Evolutionary conservation across 1,284 basidiomycete species (phyloP), one percentile per base, ranked within the genome.

Genomic region (Thecaphora thlaspeos): DNA sequence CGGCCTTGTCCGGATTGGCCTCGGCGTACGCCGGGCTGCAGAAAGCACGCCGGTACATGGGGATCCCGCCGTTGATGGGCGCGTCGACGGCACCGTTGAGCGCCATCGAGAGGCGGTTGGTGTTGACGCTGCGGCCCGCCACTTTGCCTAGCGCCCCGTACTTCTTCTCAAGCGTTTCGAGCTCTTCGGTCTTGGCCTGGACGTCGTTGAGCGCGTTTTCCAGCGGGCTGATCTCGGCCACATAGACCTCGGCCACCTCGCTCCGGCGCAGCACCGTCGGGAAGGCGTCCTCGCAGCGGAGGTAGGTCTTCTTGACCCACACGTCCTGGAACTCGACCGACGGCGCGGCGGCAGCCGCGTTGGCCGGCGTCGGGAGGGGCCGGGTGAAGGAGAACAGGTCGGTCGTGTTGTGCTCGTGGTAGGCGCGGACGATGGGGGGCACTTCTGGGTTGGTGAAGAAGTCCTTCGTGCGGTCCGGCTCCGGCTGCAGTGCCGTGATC

Each of bases 231-330:
- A 95, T 86, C 77, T 94, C 88, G 43, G 86, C 81, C 34, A 88
- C 81, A 40, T 87, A 83, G 34, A 87, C 81, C 36, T 84, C 86
- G n/a, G 91, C 81, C 26, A 97, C 85, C 73, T 96, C 91, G 5
- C 91, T 92, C 17, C 94, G 85, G 39, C 89, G 86, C 34, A 97
- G 83, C 3, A 97, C 88, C 0, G 91, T 92, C 0, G 94, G 94
- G 79, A 98, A 91, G 0, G 86, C 83, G 67, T 94, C 90, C 76
- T 93, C 90, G 48, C 80, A 80, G 17, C 68, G 64, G 22, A 75
- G 46, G 38, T 64, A 71, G 17, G 72, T 73, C 81, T 93, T 96
- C 76, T 95, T 91, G 0, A 88, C 81, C 91, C 91, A 96, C 19
- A 65, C 50, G 49, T 61, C 62, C 10, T 61, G 47, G 7, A 54